These are phyloP conservation scores for Solanum piurae DNA, from an alignment of 257 asterid species.

Conservation along the genomic window DNA sequence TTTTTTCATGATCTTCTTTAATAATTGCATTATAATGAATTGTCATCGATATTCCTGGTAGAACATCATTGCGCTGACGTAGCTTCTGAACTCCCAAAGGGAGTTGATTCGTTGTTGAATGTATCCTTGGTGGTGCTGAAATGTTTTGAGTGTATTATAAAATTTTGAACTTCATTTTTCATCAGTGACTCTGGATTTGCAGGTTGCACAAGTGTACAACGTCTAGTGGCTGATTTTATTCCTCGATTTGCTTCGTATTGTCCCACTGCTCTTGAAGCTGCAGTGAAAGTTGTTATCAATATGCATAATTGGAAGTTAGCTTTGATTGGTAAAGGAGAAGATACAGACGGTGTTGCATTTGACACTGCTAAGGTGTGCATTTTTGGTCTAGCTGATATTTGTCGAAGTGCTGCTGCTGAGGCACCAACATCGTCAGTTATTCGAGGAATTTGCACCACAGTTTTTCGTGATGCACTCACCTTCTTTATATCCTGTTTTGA, in stretches of 20 bases:
- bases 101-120: neutral
- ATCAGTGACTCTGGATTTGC: slow-evolving; percentile 11
- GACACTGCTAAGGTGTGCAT: slow-evolving; percentile 79
- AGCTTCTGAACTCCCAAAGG: neutral
- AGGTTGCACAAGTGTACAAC: slow-evolving; percentile 66
- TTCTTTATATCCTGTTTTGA: slow-evolving; percentile 63
- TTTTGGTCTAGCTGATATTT: slow-evolving; percentile 62
- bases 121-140: neutral
- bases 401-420: slow-evolving; percentile 49
- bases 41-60: neutral
- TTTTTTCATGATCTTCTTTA: neutral
- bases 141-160: neutral
- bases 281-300: slow-evolving; percentile 46
- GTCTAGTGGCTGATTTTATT: slow-evolving; percentile 59
- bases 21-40: neutral
- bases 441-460: slow-evolving; percentile 54
- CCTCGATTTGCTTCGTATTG: slow-evolving; percentile 72
- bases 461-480: slow-evolving; percentile 45
- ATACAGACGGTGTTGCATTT: slow-evolving; percentile 57
- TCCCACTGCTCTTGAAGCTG: slow-evolving; percentile 79
- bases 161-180: neutral
- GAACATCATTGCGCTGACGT: neutral
- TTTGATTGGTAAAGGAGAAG: slow-evolving; percentile 48
- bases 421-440: slow-evolving; percentile 45
- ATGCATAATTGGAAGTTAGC: slow-evolving; percentile 52